Conservation (phyloP, 2,329 filamentous ascomycete species). For the Domatiomyces globalis region DNA sequence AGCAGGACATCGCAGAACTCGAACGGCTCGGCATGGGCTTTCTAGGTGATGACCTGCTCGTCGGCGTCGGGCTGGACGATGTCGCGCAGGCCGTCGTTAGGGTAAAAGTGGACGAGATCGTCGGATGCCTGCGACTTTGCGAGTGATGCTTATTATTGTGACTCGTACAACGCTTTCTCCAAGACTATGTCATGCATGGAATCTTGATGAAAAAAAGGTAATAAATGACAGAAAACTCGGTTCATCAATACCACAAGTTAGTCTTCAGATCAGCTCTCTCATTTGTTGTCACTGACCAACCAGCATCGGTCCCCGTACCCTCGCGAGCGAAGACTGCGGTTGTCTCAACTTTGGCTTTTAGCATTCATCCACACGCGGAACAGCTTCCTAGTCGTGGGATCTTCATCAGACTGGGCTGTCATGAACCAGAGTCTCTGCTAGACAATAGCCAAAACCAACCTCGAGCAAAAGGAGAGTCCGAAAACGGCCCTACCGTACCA, state of each 20-base stretch:
- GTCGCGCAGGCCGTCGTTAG: constrained; percentile 23
- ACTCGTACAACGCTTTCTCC: constrained; percentile 1
- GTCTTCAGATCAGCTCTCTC: constrained; percentile 5
- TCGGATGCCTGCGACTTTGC: constrained; percentile 26
- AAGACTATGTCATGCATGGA: constrained; percentile 1
- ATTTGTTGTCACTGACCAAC: constrained; percentile 7
- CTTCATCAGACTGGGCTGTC: background rate
- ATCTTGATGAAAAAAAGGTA: background rate
- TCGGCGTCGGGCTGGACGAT: constrained; percentile 28
- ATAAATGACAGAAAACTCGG: background rate
- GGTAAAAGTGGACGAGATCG: constrained; percentile 21
- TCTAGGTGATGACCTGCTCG: constrained; percentile 27
- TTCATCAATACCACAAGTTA: background rate
- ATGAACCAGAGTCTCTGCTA: background rate
- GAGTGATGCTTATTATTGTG: background rate
- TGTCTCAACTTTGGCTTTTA: constrained; percentile 17
- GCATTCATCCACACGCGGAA: background rate
- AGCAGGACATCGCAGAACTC: constrained; percentile 18
- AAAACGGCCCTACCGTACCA: background rate
- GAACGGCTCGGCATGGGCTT: constrained; percentile 24
- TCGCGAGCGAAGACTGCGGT: constrained; percentile 6
- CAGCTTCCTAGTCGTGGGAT: background rate
- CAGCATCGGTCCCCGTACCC: background rate
- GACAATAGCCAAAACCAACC: background rate
- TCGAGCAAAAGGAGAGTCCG: background rate